These are phyloP conservation scores for Cytospora mali DNA, from an alignment of 2,329 filamentous ascomycete genomes.

Conservation along the genomic window DNA sequence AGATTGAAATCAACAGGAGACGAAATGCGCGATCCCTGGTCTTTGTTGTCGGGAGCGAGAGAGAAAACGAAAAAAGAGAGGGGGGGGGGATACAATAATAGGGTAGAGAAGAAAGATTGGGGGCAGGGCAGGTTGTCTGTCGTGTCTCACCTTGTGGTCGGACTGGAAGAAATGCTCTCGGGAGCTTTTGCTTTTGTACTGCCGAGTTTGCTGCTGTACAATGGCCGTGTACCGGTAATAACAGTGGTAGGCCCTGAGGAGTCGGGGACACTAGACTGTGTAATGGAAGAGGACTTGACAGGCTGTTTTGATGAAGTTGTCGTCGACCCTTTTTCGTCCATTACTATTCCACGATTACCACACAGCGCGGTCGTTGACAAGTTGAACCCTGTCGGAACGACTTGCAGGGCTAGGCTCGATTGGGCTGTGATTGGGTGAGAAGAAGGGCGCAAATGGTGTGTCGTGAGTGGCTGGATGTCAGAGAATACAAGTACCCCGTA, in stretches of 20 bases:
- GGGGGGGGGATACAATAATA: slow-evolving; percentile 14
- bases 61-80: too few species aligned
- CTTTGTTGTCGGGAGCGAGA: slow-evolving; percentile 30
- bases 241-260: slow-evolving; percentile 12
- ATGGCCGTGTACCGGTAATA: slow-evolving; percentile 30
- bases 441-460: slow-evolving; percentile 15
- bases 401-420: slow-evolving; percentile 24
- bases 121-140: slow-evolving; percentile 33
- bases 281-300: slow-evolving; percentile 11
- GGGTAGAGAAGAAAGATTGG: slow-evolving; percentile 29
- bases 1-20: slow-evolving; percentile 8
- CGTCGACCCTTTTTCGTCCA: slow-evolving; percentile 24
- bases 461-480: slow-evolving; percentile 23
- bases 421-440: slow-evolving; percentile 12
- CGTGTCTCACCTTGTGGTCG: slow-evolving; percentile 40
- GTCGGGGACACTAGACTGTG: slow-evolving; percentile 5
- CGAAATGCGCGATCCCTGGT: slow-evolving; percentile 17
- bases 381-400: slow-evolving; percentile 26
- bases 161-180: slow-evolving; percentile 32
- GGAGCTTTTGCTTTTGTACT: slow-evolving; percentile 33
- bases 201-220: slow-evolving; percentile 40
- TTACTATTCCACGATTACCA: slow-evolving; percentile 22
- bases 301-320: slow-evolving; percentile 20
- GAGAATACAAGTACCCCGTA: slow-evolving; percentile 2
- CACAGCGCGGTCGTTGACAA: slow-evolving; percentile 22